Evolutionary conservation across 768 basidiomycete genomes (phyloP), one percentile per base, ranked within the genome.

Genomic region (Podaxis sp.): DNA sequence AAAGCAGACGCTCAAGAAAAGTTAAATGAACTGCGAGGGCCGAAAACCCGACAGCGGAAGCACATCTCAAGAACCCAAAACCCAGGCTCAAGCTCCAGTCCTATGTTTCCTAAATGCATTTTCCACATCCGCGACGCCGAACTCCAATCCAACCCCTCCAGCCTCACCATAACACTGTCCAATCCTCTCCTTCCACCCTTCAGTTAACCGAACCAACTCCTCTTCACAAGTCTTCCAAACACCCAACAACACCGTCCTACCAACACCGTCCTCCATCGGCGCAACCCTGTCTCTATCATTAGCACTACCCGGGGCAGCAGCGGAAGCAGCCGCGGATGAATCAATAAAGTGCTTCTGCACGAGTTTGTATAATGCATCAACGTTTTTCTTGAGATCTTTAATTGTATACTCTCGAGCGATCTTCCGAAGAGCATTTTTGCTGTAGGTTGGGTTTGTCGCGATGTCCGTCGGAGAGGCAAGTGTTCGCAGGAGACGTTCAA

Each of bases 261-360:
- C 59, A n/a, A 55, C 59, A 21, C 52, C 48, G 25, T 61, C 52
- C 21, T 61, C 59, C 35, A 27, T 46, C 42, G 44, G 32, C 23
- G 55, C 55, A 32, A 21, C 44, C 44, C 55, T 56, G 16, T 56
- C 57, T 7, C 36, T 59, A 10, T 59, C n/a, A 21, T 14, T 51
- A n/a, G 57, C 25, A 28, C 38, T 55, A 48, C 53, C 59, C 53
- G 40, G 59, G 36, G 40, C 42, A 36, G 35, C 53, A 37, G 53
- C 44, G 18, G 82, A 82, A 3, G 82, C 69, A 64, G 85, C 88
- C 63, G 88, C 89, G 9, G 88, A 86, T 1, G 84, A 85, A 67
- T 95, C 92, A 5, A 88, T 88, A 68, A 97, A 98, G 69, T 98
- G 96, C 73, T 98, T 98, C 73, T 96, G 93, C 28, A 98, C 92